Conservation (phyloP, 306 rosid species). For the Luffa acutangula region DNA sequence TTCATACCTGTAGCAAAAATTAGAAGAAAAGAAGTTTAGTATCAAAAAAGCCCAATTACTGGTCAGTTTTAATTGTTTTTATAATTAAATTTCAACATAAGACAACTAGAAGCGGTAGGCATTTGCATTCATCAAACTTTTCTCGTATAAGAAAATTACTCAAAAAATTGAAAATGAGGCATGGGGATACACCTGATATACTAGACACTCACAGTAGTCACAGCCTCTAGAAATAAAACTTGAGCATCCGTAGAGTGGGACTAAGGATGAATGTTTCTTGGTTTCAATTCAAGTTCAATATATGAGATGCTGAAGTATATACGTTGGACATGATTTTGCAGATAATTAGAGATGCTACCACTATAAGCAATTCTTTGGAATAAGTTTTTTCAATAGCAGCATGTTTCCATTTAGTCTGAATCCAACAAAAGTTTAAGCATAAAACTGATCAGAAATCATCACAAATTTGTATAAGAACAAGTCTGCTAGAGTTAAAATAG, state of each 20-base stretch:
- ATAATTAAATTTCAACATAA: not conserved
- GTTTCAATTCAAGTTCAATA: not conserved
- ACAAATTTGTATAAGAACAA: not conserved
- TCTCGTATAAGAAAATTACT: not conserved
- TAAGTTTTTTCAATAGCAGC: not conserved
- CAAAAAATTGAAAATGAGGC: not conserved
- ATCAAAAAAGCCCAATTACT: not conserved
- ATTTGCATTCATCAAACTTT: not conserved
- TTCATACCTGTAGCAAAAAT: conserved; percentile 26
- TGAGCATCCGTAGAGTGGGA: not conserved
- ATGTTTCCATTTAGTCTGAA: not conserved
- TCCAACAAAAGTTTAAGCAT: not conserved
- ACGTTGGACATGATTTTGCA: not conserved
- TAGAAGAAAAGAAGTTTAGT: not conserved
- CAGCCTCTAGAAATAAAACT: not conserved
- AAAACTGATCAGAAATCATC: not conserved
- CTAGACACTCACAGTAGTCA: not conserved
- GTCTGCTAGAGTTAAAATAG: not conserved
- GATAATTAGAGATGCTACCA: not conserved
- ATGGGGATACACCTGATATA: not conserved
- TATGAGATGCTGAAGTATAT: not conserved
- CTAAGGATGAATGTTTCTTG: not conserved
- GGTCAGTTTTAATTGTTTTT: not conserved
- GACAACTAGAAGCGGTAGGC: not conserved
- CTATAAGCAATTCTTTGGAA: not conserved